These are phyloP conservation scores for Cutaneotrichosporon sp. DNA, from an alignment of 1,284 basidiomycete species.

Conservation along the genomic window DNA sequence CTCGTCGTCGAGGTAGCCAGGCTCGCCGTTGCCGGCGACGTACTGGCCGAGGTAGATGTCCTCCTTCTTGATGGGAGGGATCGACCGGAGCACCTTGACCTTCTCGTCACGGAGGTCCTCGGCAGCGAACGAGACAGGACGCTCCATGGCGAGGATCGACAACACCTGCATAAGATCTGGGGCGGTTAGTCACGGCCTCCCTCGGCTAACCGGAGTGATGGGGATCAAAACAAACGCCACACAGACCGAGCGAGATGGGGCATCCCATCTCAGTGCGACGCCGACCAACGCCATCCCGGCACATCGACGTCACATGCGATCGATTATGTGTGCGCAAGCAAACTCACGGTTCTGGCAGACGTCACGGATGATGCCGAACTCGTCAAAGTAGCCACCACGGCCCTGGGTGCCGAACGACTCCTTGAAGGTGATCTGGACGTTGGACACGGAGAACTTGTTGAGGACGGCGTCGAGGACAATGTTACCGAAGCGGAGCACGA, in stretches of 20 bases:
- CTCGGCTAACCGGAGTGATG: background rate
- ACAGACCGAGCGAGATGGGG: background rate
- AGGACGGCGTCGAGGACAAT: constrained; percentile 79
- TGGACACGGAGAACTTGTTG: constrained; percentile 92
- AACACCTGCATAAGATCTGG: constrained; percentile 89
- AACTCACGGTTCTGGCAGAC: constrained; percentile 91
- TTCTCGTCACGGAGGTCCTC: constrained; percentile 98
- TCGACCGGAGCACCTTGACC: constrained; percentile 91
- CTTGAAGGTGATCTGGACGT: constrained; percentile 98
- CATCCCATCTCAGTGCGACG: too few relatives aligned
- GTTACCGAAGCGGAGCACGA: constrained; percentile 92
- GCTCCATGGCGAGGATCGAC: constrained; percentile 91
- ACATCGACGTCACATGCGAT: background rate
- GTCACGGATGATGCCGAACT: constrained; percentile 96
- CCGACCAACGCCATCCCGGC: background rate
- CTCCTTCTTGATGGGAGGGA: constrained; percentile 72
- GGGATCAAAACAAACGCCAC: background rate
- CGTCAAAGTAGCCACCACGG: constrained; percentile 96
- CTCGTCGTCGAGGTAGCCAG: constrained; percentile 94
- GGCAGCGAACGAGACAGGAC: constrained; percentile 92
- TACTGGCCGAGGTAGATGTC: constrained; percentile 93
- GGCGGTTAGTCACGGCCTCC: constrained; percentile 10
- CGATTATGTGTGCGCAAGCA: background rate
- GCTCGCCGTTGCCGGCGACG: constrained; percentile 80
- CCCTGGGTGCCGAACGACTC: constrained; percentile 97